These are phyloP conservation scores for Glomus cerebriforme DNA, from an alignment of 192 early-diverging fungal species.

Conservation along the genomic window DNA sequence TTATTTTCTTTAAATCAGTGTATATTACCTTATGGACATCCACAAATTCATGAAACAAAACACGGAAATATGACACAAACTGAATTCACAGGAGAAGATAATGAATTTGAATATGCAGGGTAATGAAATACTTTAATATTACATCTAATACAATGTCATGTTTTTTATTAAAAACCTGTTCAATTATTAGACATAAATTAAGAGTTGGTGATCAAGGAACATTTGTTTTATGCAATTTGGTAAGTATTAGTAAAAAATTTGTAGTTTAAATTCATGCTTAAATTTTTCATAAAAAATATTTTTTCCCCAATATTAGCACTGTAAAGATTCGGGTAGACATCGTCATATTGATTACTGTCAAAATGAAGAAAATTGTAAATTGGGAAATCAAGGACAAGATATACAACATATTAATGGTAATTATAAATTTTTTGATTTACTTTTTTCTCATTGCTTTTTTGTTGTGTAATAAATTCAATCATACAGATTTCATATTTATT, in stretches of 20 bases:
- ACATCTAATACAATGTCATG: not conserved
- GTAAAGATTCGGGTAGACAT: slow-evolving; percentile 22
- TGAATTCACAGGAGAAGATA: slow-evolving; percentile 7
- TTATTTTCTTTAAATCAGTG: not conserved
- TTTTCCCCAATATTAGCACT: not conserved
- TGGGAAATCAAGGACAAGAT: not conserved
- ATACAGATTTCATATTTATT: too few relatives aligned
- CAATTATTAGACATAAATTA: not conserved
- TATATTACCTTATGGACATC: slow-evolving; percentile 9
- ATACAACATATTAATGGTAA: slow-evolving; percentile 24
- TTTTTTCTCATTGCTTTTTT: too few relatives aligned
- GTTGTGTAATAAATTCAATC: too few relatives aligned
- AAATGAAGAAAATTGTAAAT: slow-evolving; percentile 9
- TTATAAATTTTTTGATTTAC: not conserved
- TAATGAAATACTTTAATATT: not conserved
- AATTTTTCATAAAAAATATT: not conserved
- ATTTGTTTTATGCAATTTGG: slow-evolving; percentile 24
- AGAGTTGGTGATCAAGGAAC: slow-evolving; percentile 4
- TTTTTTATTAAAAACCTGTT: not conserved
- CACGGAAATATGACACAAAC: slow-evolving; percentile 23
- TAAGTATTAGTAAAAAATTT: too few relatives aligned
- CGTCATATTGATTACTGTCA: slow-evolving; percentile 35
- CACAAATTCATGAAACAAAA: not conserved
- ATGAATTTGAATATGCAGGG: slow-evolving; percentile 28
- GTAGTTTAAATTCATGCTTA: not conserved